A percentile compares a stretch with the other conserved stretches of the same genome.
These are phyloP conservation scores for Penicillium rolfsii DNA, from an alignment of 2,329 filamentous ascomycete genomes.

Conservation along the genomic window DNA sequence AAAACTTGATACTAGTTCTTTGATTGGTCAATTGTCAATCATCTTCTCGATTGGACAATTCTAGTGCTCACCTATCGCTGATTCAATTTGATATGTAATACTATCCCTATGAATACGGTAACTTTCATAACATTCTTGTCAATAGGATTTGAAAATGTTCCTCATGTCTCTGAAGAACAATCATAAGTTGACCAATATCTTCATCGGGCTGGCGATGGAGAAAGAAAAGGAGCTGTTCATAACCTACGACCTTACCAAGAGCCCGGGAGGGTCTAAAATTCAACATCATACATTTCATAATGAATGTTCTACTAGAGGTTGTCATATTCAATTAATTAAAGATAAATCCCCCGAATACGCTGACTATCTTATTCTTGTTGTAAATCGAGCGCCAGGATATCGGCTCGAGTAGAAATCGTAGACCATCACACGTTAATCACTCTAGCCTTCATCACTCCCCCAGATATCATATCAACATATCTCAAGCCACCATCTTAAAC, in stretches of 20 bases:
- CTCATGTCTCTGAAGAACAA: slow-evolving; percentile 11
- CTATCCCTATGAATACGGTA: too few species aligned
- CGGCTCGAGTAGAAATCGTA: neutral
- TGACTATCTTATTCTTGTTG: neutral
- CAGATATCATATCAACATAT: neutral
- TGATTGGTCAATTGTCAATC: too few species aligned
- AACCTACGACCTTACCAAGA: slow-evolving; percentile 36
- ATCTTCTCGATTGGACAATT: too few species aligned
- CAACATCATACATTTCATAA: neutral
- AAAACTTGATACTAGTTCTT: too few species aligned
- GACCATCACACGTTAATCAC: neutral
- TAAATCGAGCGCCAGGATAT: neutral
- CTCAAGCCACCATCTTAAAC: neutral
- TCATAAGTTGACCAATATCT: slow-evolving; percentile 30
- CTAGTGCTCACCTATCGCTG: too few species aligned
- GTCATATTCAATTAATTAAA: neutral
- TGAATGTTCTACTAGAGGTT: too few species aligned
- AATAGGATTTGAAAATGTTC: too few species aligned
- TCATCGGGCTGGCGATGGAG: slow-evolving; percentile 28
- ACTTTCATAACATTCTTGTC: too few species aligned
- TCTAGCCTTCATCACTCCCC: neutral
- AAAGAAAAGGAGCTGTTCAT: slow-evolving; percentile 28
- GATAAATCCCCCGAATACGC: neutral
- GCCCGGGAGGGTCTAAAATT: neutral
- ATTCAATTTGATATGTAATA: too few species aligned